phyloP scores from a whole-genome alignment of 768 basidiomycete species.

The Lactarius pseudohatsudake region DNA sequence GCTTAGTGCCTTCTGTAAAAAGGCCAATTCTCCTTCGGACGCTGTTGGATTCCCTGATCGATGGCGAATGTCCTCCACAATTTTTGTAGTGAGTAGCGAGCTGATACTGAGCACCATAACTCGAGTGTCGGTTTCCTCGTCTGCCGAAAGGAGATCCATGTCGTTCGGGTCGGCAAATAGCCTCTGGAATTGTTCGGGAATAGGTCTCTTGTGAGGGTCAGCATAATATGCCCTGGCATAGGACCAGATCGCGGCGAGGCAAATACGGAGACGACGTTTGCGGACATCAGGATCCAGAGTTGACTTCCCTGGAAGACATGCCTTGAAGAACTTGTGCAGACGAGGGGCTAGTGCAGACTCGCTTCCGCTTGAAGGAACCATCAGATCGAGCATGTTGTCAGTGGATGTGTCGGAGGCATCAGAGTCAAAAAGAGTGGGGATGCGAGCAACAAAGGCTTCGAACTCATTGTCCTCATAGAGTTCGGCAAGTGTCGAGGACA shows the following conservation, averaged over 20 bases:
- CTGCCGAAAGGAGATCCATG: constrained; percentile 7
- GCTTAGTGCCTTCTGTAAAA: neutral
- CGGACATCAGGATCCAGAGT: neutral
- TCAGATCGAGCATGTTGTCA: constrained; percentile 5
- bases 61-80: constrained; percentile 5
- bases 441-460: constrained; percentile 4
- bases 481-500: constrained; percentile 6
- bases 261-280: neutral
- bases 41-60: neutral
- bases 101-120: neutral
- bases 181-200: constrained; percentile 4
- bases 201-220: neutral
- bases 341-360: constrained; percentile 6
- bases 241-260: constrained; percentile 9
- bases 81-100: neutral
- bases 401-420: neutral
- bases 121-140: neutral
- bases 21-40: neutral
- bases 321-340: neutral
- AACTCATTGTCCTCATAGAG: constrained; percentile 3
- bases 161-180: neutral
- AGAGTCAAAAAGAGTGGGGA: constrained; percentile 3
- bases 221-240: constrained; percentile 1
- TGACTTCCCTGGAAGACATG: constrained; percentile 8
- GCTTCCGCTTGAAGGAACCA: neutral